These are phyloP conservation scores for Nannizziopsis arthrosporioides DNA, from an alignment of 2,329 filamentous ascomycete genomes.

Conservation along the genomic window DNA sequence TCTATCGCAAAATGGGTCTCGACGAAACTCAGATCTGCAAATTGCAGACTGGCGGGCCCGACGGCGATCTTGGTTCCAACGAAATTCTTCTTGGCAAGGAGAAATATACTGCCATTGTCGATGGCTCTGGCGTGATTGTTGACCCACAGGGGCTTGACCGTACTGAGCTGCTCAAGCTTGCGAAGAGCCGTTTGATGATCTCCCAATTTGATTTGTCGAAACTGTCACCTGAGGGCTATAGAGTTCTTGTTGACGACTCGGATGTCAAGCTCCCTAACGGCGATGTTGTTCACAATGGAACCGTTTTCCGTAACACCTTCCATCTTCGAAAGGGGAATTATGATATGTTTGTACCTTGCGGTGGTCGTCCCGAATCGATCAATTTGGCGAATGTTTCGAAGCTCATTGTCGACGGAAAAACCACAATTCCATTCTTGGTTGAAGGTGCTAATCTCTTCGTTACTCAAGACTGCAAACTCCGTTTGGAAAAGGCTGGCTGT, in stretches of 20 bases:
- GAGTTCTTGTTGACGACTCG: constrained; percentile 80
- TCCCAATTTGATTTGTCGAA: constrained; percentile 72
- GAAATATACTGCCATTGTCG: constrained; percentile 91
- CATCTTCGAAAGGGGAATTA: constrained; percentile 69
- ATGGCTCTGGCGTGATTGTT: constrained; percentile 86
- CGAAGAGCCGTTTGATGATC: constrained; percentile 81
- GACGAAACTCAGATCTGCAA: constrained; percentile 77
- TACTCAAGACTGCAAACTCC: constrained; percentile 92
- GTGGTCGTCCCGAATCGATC: constrained; percentile 91
- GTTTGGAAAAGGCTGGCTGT: constrained; percentile 87
- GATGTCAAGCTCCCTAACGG: constrained; percentile 80
- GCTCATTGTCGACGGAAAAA: constrained; percentile 82
- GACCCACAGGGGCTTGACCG: constrained; percentile 83
- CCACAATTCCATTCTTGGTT: constrained; percentile 82
- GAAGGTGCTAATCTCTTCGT: constrained; percentile 98
- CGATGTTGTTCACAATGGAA: constrained; percentile 81
- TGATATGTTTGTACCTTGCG: constrained; percentile 89
- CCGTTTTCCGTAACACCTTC: constrained; percentile 93
- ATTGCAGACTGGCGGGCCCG: constrained; percentile 93
- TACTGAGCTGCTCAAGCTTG: constrained; percentile 70
- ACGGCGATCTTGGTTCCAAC: constrained; percentile 93
- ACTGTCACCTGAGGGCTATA: constrained; percentile 77
- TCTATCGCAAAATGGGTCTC: constrained; percentile 90
- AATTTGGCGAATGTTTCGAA: constrained; percentile 78
- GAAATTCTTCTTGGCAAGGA: constrained; percentile 94